Base-by-base conservation (phyloP, 148 eudicot genomes). In the Selenicereus undatus region DNA sequence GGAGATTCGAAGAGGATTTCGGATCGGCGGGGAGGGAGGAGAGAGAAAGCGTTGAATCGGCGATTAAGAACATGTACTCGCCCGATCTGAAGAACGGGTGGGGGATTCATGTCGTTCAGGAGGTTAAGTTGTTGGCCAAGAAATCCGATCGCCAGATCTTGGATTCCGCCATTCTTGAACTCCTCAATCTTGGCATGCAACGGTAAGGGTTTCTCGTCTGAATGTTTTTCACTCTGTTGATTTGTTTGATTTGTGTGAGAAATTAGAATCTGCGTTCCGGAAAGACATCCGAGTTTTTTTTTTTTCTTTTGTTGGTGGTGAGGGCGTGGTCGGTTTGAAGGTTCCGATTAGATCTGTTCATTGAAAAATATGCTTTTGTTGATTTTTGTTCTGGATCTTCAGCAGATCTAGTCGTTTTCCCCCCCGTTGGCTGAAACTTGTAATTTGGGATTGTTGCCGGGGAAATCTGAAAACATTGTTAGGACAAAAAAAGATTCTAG, bases 81-180 rank as follows among this genome's bases (percentile, higher is more conserved):
- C 97, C 97, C 2, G 97, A 95, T 90, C 88, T 95, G 71, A 87
- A 76, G 45, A 58, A 60, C 10, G 97, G 98, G 3, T 95, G 98
- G 98, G 98, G 98, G 8, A 79, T 93, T 35, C 96, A 93, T 84
- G 92, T 95, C 14, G 97, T 95, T 65, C 98, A 91, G 76, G 97
- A 95, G 78, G 73, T 91, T 27, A 95, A 95, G 78, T 14, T 95
- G 69, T 77, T 93, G 83, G 96, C 91, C 0, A 85, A 79, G 78
- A 95, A 91, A 75, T 82, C 73, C 12, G 97, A 93, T 81, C 90
- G 98, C 16, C 83, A 65, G 36, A 56, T 72, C 24, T 60, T 95
- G 42, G 97, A 95, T 84, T 79, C 80, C 2, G 90, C 89, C 2
- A 89, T 95, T 27, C 69, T 87, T 43, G 89, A 95, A 86, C 93